These are phyloP conservation scores for Nicotiana knightiana DNA, from an alignment of 257 asterid genomes.

Conservation along the genomic window DNA sequence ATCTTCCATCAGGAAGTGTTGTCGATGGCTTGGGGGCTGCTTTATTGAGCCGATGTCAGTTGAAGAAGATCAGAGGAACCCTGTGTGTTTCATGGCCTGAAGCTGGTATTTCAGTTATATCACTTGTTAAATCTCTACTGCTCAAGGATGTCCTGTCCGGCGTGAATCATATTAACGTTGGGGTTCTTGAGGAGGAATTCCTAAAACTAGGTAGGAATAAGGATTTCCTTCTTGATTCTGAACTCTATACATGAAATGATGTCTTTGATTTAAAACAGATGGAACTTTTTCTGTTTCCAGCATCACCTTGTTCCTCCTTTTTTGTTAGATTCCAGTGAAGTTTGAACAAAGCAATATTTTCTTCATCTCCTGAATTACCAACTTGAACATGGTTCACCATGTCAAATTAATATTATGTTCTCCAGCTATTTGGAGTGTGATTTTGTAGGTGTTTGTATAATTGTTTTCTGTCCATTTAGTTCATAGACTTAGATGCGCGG, in stretches of 20 bases:
- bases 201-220: constrained; percentile 38
- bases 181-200: constrained; percentile 40
- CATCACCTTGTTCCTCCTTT: background rate
- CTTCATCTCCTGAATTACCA: background rate
- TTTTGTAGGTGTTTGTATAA: background rate
- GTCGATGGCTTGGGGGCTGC: constrained; percentile 90
- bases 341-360: background rate
- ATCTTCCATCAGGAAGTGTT: constrained; percentile 92
- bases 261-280: background rate
- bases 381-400: background rate
- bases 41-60: constrained; percentile 61
- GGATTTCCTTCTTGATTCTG: constrained; percentile 53
- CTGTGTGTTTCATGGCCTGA: constrained; percentile 85
- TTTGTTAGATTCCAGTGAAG: background rate
- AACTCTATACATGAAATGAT: constrained; percentile 72
- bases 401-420: background rate
- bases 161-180: constrained; percentile 29
- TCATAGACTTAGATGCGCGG: background rate
- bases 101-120: constrained; percentile 52
- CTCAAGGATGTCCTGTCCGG: constrained; percentile 47
- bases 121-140: constrained; percentile 54
- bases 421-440: background rate
- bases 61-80: constrained; percentile 67
- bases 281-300: background rate
- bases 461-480: background rate